Evolutionary conservation across 2,329 filamentous ascomycete species (phyloP).

Genomic region (Alternaria conjuncta): DNA sequence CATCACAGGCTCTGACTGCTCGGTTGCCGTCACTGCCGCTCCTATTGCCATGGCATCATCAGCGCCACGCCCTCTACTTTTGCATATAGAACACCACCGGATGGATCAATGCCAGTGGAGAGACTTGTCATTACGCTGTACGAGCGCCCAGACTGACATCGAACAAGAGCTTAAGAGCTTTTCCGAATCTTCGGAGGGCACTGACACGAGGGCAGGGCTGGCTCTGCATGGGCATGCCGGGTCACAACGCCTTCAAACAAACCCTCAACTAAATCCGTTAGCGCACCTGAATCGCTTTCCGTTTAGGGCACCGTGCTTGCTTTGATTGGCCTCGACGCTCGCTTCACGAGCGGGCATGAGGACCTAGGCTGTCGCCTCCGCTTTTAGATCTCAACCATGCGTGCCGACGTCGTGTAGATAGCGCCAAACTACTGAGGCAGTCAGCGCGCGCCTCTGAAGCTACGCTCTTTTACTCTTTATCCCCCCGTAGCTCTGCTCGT

Average conservation of each 20-base stretch:
- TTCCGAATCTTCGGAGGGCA: slow-evolving; percentile 4
- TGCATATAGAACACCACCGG: background rate
- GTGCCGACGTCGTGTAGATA: slow-evolving; percentile 31
- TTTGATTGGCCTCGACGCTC: slow-evolving; percentile 31
- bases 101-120: background rate
- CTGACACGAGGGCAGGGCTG: slow-evolving; percentile 22
- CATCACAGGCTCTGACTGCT: background rate
- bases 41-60: background rate
- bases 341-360: slow-evolving; percentile 28
- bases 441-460: slow-evolving; percentile 23
- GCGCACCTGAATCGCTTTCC: slow-evolving; percentile 26
- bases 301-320: slow-evolving; percentile 22
- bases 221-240: slow-evolving; percentile 21
- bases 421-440: slow-evolving; percentile 33
- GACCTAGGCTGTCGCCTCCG: slow-evolving; percentile 36
- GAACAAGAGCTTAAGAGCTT: slow-evolving; percentile 13
- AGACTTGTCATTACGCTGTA: slow-evolving; percentile 1
- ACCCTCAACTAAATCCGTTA: slow-evolving; percentile 31
- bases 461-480: slow-evolving; percentile 35
- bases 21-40: background rate
- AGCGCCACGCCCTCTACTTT: background rate
- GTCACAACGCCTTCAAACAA: slow-evolving; percentile 30
- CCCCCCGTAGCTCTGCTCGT: slow-evolving; percentile 25
- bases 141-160: slow-evolving; percentile 11
- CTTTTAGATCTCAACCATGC: slow-evolving; percentile 43